Base-by-base conservation (phyloP, 345 rosid genomes). In the Iberis pinnata region DNA sequence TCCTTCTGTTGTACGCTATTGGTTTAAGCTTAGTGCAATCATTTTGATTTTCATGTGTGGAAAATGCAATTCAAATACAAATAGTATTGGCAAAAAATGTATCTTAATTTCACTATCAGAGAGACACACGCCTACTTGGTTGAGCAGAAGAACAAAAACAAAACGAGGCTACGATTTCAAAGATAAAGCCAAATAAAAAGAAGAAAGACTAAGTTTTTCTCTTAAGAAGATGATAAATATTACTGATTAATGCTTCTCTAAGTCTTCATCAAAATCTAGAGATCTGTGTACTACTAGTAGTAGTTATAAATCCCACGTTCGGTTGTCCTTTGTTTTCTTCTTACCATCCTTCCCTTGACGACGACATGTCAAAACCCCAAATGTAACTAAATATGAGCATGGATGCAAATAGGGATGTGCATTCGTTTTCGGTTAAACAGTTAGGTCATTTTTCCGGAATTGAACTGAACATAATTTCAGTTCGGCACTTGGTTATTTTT, bases 271-370 rank as follows among this genome's bases (percentile, higher is more conserved):
- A 63, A 54, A 63, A 63, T 45, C 61, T 54, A 38, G 47, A 46
- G 45, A 58, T 17, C 57, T n/a, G n/a, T n/a, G n/a, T n/a, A n/a
- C n/a, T n/a, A n/a, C n/a, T n/a, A n/a, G n/a, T n/a, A n/a, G n/a
- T n/a, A n/a, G n/a, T n/a, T n/a, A n/a, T n/a, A n/a, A n/a, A 47
- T 17, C 39, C 27, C 50, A 56, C 51, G 33, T 48, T 41, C 10
- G 25, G 18, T 37, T 53, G 46, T 27, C 50, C 58, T 35, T 51
- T 43, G 19, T 14, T 58, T 36, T 13, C 54, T 58, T 57, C 53
- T 58, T 65, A 65, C 70, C 70, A 65, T 27, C 59, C 59, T 26
- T 65, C 70, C 70, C 54, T 65, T 18, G 60, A 18, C n/a, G 59
- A 18, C 12, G 60, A 31, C 49, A 64, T 65, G 64, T 15, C 17